Percentiles rank a stretch among this genome's conserved stretches.
phyloP scores from a whole-genome alignment of 169 alveolate species.

The Pseudocohnilembus persalinus region DNA sequence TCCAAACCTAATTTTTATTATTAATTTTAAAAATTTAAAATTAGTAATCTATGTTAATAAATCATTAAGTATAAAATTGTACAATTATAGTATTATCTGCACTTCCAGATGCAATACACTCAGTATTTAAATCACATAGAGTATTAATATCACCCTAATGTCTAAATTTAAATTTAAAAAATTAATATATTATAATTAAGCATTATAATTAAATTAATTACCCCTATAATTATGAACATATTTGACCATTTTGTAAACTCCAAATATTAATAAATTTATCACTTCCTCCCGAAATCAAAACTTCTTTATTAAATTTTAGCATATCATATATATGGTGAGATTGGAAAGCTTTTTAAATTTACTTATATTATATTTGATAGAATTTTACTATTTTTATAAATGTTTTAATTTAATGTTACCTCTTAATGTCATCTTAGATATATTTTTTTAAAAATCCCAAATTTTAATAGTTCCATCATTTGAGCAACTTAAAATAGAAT shows the following conservation, averaged over 20 bases:
- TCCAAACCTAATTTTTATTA: too few relatives aligned
- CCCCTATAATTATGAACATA: not conserved
- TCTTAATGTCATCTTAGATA: too few relatives aligned
- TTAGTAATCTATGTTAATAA: too few relatives aligned
- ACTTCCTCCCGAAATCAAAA: not conserved
- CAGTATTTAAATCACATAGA: not conserved
- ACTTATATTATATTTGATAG: too few relatives aligned
- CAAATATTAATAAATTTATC: not conserved
- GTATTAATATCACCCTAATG: not conserved
- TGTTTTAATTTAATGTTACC: too few relatives aligned
- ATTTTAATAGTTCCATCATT: not conserved
- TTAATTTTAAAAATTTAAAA: too few relatives aligned
- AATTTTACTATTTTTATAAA: too few relatives aligned
- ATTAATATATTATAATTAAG: too few relatives aligned
- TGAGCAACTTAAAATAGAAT: not conserved
- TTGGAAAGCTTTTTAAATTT: too few relatives aligned
- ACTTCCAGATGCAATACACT: not conserved
- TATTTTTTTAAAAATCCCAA: not conserved
- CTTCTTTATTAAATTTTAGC: not conserved
- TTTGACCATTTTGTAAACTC: not conserved
- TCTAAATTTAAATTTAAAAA: not conserved
- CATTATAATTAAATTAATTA: too few relatives aligned
- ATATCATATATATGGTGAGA: not conserved
- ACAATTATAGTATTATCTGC: not conserved
- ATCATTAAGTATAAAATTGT: too few relatives aligned